Percentiles rank a stretch among this genome's conserved stretches.
These are phyloP conservation scores for Erythrobasidium hasegawianum DNA, from an alignment of 1,284 basidiomycete genomes.

Conservation along the genomic window DNA sequence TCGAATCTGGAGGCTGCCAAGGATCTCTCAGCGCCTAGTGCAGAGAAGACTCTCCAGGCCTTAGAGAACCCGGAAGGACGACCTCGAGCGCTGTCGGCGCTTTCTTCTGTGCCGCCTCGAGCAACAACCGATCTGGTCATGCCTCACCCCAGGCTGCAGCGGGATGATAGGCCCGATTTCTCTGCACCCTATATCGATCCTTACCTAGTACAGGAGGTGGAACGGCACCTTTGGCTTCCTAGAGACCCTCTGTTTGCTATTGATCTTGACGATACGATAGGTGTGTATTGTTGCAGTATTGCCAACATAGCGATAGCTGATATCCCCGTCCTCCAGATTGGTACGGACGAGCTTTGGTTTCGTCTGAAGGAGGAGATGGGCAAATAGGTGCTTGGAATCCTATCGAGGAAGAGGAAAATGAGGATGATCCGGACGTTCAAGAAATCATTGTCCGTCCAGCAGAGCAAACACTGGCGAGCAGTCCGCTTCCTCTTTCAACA, in stretches of 20 bases:
- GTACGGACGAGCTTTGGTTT: slow-evolving; percentile 40
- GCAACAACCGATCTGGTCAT: slow-evolving; percentile 53
- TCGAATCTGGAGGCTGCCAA: background rate
- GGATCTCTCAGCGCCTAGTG: slow-evolving; percentile 9
- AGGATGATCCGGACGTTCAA: background rate
- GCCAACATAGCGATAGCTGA: no score
- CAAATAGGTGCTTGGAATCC: slow-evolving; percentile 40
- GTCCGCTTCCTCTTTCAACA: background rate
- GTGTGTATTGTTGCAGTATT: slow-evolving; percentile 52
- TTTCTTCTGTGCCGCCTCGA: background rate
- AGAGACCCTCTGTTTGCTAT: slow-evolving; percentile 70
- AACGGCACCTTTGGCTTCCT: slow-evolving; percentile 76
- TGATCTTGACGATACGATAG: slow-evolving; percentile 77
- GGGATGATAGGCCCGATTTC: slow-evolving; percentile 67
- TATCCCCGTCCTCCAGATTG: slow-evolving; percentile 33
- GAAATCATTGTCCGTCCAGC: background rate
- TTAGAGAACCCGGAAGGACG: slow-evolving; percentile 6
- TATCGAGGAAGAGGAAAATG: background rate
- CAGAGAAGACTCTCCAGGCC: slow-evolving; percentile 23
- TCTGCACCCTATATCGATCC: slow-evolving; percentile 73
- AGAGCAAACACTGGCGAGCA: background rate
- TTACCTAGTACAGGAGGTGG: slow-evolving; percentile 66
- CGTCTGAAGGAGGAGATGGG: slow-evolving; percentile 42
- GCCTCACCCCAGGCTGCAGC: slow-evolving; percentile 61
- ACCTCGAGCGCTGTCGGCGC: background rate